These are phyloP conservation scores for Umbelopsis sp. DNA, from an alignment of 192 early-diverging fungal genomes.

Conservation along the genomic window DNA sequence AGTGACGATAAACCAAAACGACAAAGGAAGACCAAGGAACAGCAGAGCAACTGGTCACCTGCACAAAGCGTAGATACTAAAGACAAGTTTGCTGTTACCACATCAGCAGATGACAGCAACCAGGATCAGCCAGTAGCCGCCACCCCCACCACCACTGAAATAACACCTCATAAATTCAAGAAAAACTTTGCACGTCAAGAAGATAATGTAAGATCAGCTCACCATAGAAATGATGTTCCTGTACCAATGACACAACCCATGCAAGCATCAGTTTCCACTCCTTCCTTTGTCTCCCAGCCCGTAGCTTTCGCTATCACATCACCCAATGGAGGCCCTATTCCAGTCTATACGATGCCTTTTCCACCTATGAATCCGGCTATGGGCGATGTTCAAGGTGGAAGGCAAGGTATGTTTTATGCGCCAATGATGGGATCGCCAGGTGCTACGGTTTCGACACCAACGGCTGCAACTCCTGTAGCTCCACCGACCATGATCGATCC, in stretches of 20 bases:
- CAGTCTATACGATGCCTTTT: slow-evolving; percentile 2
- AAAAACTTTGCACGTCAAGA: neutral
- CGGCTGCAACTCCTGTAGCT: neutral
- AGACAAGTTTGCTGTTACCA: neutral
- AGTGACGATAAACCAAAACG: neutral
- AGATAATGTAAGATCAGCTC: neutral
- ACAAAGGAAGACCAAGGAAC: neutral
- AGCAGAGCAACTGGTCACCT: neutral
- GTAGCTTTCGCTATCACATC: slow-evolving; percentile 4
- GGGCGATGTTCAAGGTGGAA: slow-evolving; percentile 2
- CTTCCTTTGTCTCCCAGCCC: slow-evolving; percentile 8
- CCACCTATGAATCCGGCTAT: slow-evolving; percentile 12
- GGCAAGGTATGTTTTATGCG: slow-evolving; percentile 11
- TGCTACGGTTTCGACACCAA: neutral
- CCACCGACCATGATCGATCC: slow-evolving; percentile 4
- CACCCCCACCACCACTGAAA: neutral
- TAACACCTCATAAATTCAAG: neutral
- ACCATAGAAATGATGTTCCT: neutral
- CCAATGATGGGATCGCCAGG: slow-evolving; percentile 10
- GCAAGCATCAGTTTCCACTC: neutral
- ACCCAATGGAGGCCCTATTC: slow-evolving; percentile 7
- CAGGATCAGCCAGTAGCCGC: neutral
- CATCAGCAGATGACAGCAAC: neutral
- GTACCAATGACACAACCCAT: slow-evolving; percentile 2
- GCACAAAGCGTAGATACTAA: neutral